Percentiles rank a stretch among this genome's conserved stretches.
Evolutionary conservation across 2,329 filamentous ascomycete species (phyloP).

Genomic region (Pezicula radicicola): DNA sequence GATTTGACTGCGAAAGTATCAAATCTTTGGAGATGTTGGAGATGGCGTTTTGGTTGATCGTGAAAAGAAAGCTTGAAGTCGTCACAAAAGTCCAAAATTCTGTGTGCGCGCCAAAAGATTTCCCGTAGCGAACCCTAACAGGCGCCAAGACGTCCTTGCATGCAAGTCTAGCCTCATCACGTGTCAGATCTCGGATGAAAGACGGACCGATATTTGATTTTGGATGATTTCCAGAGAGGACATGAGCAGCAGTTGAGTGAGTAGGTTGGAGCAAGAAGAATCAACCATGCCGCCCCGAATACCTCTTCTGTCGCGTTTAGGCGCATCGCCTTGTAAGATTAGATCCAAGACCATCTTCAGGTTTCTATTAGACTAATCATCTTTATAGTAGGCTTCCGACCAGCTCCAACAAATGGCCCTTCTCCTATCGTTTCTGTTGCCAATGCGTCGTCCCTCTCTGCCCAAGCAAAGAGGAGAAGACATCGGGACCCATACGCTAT

Average conservation of each 20-base stretch:
- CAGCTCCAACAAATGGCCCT: constrained; percentile 43
- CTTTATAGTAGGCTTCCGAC: constrained; percentile 56
- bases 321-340: constrained; percentile 56
- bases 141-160: not conserved
- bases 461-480: constrained; percentile 61
- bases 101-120: constrained; percentile 35
- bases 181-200: no score
- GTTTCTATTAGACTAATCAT: constrained; percentile 6
- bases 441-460: constrained; percentile 46
- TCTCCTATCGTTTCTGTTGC: constrained; percentile 63
- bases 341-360: not conserved
- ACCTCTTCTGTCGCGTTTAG: constrained; percentile 56
- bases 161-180: no score
- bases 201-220: not conserved
- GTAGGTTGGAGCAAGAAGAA: constrained; percentile 3
- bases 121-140: constrained; percentile 29
- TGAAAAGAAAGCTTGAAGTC: not conserved
- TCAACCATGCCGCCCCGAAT: constrained; percentile 64
- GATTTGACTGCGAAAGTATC: constrained; percentile 41
- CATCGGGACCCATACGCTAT: constrained; percentile 80
- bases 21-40: constrained; percentile 31
- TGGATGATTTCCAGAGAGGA: not conserved
- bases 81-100: constrained; percentile 1
- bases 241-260: not conserved
- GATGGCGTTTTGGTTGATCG: constrained; percentile 17